These are phyloP conservation scores for Wickerhamomyces ciferrii DNA, from an alignment of 805 yeast genomes.

Conservation along the genomic window DNA sequence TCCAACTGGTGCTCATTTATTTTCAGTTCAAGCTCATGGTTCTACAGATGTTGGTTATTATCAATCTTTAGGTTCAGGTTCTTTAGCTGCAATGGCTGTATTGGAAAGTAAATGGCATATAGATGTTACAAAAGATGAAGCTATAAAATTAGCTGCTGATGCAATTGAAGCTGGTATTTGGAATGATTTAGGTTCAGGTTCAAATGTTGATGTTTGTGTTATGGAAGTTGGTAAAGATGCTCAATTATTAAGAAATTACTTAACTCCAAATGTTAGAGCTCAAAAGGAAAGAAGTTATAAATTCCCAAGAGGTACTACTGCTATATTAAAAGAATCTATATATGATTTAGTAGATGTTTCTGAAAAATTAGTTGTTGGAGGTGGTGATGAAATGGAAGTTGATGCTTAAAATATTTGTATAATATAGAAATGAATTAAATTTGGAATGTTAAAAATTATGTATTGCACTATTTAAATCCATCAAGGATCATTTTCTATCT, in stretches of 20 bases:
- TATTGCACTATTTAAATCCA: neutral
- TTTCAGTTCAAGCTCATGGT: conserved; percentile 96
- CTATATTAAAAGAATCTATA: conserved; percentile 64
- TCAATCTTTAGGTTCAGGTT: conserved; percentile 92
- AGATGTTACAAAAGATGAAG: conserved; percentile 78
- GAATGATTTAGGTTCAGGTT: conserved; percentile 98
- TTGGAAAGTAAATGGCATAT: conserved; percentile 84
- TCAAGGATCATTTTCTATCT: neutral
- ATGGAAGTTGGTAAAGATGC: conserved; percentile 94
- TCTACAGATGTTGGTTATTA: conserved; percentile 95
- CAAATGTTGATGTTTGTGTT: conserved; percentile 95
- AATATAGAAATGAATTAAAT: neutral
- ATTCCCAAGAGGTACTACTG: conserved; percentile 93
- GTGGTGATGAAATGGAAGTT: conserved; percentile 45
- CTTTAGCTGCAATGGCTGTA: conserved; percentile 98
- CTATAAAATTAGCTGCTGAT: conserved; percentile 83
- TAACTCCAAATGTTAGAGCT: conserved; percentile 86
- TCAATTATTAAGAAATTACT: conserved; percentile 74
- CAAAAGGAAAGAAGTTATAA: conserved; percentile 78
- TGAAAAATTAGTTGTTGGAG: conserved; percentile 47
- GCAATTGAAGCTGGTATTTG: conserved; percentile 98
- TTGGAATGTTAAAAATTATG: too few species aligned
- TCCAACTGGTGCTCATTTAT: conserved; percentile 91
- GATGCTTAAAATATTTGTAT: conserved; percentile 21
- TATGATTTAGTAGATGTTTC: conserved; percentile 63